Evolutionary conservation across 2,329 filamentous ascomycete species (phyloP), one percentile per base, ranked within the genome.

Genomic region (Calycina herbarum): DNA sequence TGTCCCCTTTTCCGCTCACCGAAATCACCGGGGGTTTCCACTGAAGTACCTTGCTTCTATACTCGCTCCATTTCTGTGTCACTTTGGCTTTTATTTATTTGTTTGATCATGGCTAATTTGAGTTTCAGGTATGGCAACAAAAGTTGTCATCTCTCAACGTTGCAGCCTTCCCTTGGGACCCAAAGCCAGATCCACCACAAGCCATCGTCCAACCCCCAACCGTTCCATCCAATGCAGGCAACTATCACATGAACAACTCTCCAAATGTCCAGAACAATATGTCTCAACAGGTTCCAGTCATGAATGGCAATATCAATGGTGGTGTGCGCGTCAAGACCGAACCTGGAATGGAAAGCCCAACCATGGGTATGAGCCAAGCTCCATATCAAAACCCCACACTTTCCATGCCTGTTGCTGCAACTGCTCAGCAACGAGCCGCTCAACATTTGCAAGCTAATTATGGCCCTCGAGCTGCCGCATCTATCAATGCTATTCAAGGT

Each of bases 121-220:
- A 59, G 56, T 63, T 45, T 68, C 76, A 98, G 94, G 92, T 89
- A 80, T 99, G 95, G 95, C 94, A 98, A 82, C 85, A 89, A 73
- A 97, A 96, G 79, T 85, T 99, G 42, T 91, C 94, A 1, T 87
- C 88, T 72, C 88, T 96, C 70, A 88, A 90, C 71, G 90, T 98
- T 68, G 95, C 95, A 66, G 83, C 86, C 65, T 97, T 98, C 77
- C 94, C 95, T 11, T 99, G 95, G 95, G 95, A 99, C 76, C 94
- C 95, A 56, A 89, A 91, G 76, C 89, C 90, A 60, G 89, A 91
- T 62, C 85, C 86, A 76, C 69, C 80, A 72, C 73, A 82, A 73
- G 74, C 82, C 72, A 73, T 78, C 33, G 48, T 68, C 62, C 73
- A 73, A 45, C 72, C 73, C 40, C 73, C 75, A 15, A 76, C 73